A percentile compares a stretch with the other conserved stretches of the same genome.
phyloP scores from a whole-genome alignment of 768 basidiomycete genomes.

The Lactifluus echinatus region DNA sequence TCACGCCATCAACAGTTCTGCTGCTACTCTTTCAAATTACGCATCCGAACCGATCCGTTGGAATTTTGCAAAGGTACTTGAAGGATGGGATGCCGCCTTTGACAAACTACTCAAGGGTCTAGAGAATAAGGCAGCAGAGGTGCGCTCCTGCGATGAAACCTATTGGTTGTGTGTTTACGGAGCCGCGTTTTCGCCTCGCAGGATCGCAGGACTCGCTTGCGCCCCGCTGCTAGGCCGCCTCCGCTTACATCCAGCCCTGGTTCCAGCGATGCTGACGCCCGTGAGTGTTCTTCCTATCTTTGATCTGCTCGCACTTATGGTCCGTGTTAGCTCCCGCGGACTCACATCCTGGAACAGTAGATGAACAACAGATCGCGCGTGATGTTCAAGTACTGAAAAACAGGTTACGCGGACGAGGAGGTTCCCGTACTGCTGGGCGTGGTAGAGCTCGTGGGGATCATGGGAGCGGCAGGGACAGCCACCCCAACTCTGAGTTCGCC shows the following conservation, averaged over 20 bases:
- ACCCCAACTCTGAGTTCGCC: slow-evolving; percentile 63
- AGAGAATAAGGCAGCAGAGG: slow-evolving; percentile 68
- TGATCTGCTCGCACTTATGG: not conserved
- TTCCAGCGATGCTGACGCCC: slow-evolving; percentile 51
- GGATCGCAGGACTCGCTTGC: slow-evolving; percentile 67
- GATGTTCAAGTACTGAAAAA: slow-evolving; percentile 89
- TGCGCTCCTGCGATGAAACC: slow-evolving; percentile 25
- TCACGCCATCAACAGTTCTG: slow-evolving; percentile 48
- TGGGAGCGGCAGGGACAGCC: slow-evolving; percentile 52
- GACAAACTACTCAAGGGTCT: slow-evolving; percentile 65
- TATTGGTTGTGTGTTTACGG: not conserved
- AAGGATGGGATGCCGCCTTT: slow-evolving; percentile 76
- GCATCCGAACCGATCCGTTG: slow-evolving; percentile 38
- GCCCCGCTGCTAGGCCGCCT: slow-evolving; percentile 31
- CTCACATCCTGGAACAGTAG: slow-evolving; percentile 45
- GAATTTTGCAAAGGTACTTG: slow-evolving; percentile 63
- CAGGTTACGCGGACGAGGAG: slow-evolving; percentile 68
- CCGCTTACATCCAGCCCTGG: slow-evolving; percentile 37
- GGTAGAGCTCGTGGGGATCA: slow-evolving; percentile 39
- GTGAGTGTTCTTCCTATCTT: slow-evolving; percentile 31
- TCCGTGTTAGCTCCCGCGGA: slow-evolving; percentile 37
- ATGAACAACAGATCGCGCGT: slow-evolving; percentile 86
- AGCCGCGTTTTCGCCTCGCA: slow-evolving; percentile 25
- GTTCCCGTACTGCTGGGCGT: slow-evolving; percentile 39
- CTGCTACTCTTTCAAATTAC: slow-evolving; percentile 28